Conservation (phyloP, 2,329 filamentous ascomycete species). For the Ceratocystis diversiconidia region DNA sequence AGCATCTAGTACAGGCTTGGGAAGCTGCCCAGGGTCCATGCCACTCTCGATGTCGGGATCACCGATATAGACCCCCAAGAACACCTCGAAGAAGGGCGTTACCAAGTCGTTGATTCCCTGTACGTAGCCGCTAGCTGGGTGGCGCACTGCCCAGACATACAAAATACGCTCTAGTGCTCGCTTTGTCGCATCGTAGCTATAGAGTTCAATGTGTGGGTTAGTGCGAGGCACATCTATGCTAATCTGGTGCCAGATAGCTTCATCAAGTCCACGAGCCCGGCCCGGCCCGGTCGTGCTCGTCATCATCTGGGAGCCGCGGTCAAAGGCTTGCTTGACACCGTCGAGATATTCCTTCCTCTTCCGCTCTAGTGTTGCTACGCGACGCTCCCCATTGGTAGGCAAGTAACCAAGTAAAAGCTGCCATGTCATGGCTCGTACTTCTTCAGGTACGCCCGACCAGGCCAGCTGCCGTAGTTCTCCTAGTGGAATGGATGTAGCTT, state of each 20-base stretch:
- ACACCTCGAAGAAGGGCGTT: conserved; percentile 96
- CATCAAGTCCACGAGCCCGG: conserved; percentile 60
- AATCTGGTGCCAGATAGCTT: conserved; percentile 99
- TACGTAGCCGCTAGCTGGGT: conserved; percentile 93
- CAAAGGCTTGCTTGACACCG: conserved; percentile 62
- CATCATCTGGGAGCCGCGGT: conserved; percentile 36
- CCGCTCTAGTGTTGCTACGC: conserved; percentile 76
- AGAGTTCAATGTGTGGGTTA: conserved; percentile 88
- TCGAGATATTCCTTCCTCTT: conserved; percentile 96
- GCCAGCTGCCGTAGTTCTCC: conserved; percentile 70
- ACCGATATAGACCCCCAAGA: conserved; percentile 87
- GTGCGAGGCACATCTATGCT: conserved; percentile 95
- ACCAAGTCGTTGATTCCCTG: conserved; percentile 98
- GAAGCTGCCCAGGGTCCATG: conserved; percentile 93
- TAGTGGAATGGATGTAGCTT: conserved; percentile 78
- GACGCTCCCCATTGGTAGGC: conserved; percentile 86
- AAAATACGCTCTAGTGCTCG: conserved; percentile 85
- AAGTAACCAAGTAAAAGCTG: conserved; percentile 89
- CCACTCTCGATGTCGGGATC: conserved; percentile 81
- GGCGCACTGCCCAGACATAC: conserved; percentile 94
- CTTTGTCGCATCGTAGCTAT: conserved; percentile 92
- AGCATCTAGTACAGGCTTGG: conserved; percentile 78
- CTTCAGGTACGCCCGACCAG: conserved; percentile 88
- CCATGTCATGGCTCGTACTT: conserved; percentile 98
- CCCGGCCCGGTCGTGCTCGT: conserved; percentile 9